Evolutionary conservation across 2,329 filamentous ascomycete genomes (phyloP).

Genomic region (Claviceps monticola): DNA sequence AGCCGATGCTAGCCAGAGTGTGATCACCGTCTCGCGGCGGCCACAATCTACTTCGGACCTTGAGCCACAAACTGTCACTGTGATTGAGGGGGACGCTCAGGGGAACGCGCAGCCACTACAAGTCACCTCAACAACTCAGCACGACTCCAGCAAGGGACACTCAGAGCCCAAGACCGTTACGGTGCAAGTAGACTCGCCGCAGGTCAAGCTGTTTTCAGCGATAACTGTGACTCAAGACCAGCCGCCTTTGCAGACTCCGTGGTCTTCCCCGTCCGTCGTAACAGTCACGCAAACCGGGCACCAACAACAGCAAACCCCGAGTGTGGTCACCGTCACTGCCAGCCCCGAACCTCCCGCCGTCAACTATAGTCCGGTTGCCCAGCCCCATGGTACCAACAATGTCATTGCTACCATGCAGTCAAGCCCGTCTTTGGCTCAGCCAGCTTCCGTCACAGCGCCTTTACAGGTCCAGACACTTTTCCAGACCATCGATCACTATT

Average conservation of each 20-base stretch:
- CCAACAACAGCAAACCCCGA: background rate
- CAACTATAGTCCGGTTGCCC: background rate
- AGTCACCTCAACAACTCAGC: constrained; percentile 5
- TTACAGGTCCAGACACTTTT: constrained; percentile 8
- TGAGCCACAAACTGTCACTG: constrained; percentile 5
- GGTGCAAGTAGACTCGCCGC: constrained; percentile 8
- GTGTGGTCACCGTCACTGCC: background rate
- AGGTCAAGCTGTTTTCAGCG: constrained; percentile 9
- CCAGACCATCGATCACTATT: constrained; percentile 8
- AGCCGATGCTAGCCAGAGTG: constrained; percentile 1
- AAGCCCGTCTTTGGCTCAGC: constrained; percentile 7
- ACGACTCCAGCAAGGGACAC: constrained; percentile 9
- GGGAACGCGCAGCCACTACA: background rate
- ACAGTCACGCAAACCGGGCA: constrained; percentile 2
- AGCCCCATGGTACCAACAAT: constrained; percentile 6
- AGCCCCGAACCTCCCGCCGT: background rate
- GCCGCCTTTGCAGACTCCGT: background rate
- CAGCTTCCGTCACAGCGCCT: constrained; percentile 12
- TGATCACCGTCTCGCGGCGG: constrained; percentile 6
- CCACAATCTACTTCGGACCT: background rate
- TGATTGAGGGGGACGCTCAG: background rate
- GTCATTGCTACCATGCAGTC: constrained; percentile 7
- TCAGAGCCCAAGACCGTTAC: constrained; percentile 11
- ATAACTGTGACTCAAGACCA: constrained; percentile 7
- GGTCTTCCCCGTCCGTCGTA: background rate